These are phyloP conservation scores for Alisma plantagoaquatica DNA, from an alignment of 106 monocot genomes.

Conservation along the genomic window DNA sequence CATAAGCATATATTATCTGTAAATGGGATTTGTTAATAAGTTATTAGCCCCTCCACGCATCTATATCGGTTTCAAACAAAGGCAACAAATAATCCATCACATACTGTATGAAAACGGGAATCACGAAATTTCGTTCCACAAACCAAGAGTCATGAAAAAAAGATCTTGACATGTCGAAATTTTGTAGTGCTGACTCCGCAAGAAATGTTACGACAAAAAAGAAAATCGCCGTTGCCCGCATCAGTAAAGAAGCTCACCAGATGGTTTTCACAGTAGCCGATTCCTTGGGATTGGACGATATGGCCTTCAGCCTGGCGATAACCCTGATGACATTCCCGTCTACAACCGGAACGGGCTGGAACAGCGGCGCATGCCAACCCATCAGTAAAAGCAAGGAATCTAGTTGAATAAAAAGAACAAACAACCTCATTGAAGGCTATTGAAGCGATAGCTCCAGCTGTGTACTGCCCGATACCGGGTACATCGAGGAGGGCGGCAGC, in stretches of 20 bases:
- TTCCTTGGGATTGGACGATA: conserved; percentile 86
- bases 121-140: background rate
- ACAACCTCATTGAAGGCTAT: conserved; percentile 88
- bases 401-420: background rate
- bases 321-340: conserved; percentile 98
- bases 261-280: conserved; percentile 69
- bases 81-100: background rate
- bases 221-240: too few species aligned
- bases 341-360: conserved; percentile 84
- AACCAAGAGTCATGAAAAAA: background rate
- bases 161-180: background rate
- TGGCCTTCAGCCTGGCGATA: conserved; percentile 74
- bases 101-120: background rate
- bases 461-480: conserved; percentile 84
- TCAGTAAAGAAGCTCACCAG: conserved; percentile 33
- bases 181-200: background rate
- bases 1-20: background rate
- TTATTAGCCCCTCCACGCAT: too few species aligned
- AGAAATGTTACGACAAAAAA: background rate
- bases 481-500: conserved; percentile 48
- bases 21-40: background rate
- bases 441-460: conserved; percentile 95
- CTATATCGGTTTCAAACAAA: background rate
- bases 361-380: background rate
- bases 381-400: background rate